Evolutionary conservation across 768 basidiomycete species (phyloP), one percentile per base, ranked within the genome.

Genomic region (Asterophora parasitica): DNA sequence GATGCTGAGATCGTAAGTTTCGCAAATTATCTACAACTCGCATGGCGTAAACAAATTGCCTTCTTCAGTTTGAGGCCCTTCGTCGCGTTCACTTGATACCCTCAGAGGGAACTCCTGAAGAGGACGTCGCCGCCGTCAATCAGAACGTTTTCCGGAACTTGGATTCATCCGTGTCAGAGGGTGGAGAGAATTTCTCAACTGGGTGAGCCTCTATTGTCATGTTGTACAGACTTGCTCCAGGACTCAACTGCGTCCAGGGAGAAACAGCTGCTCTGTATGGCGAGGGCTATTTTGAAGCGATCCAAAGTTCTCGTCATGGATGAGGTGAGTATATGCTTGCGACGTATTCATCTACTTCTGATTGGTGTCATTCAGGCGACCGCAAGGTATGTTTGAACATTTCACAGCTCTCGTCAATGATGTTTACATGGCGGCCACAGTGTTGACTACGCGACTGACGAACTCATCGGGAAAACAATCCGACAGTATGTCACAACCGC

Each of bases 151-250:
- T 89, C 77, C 78, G 83, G 15, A 79, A 83, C 57, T 68, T 90
- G 5, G 86, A 91, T 51, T 85, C 82, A 0, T 55, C 74, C 7
- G 85, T 90, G 2, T 83, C 84, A 1, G 90, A 93, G 67, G 88
- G 86, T 1, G 89, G 88, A 13, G 92, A 94, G 15, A 94, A 92
- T 68, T 92, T 93, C 62, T 90, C 87, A 0, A 85, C 87, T 6
- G 88, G 87, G 85, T 86, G 48, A 38, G 74, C 2, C 6, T 27
- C 7, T 8, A 44, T 23, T 28, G 20, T 6, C 6, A 6, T 23
- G 23, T 32, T 26, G 2, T 7, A 7, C 30, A n/a, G 12, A 8
- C 13, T 16, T 13, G 7, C 27, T 42, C 23, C 28, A 50, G 33
- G 35, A 19, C 35, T 44, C 16, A 33, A 7, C n/a, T 17, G 2